These are phyloP conservation scores for Simmondsia chinensis DNA, from an alignment of 148 eudicot species.

Conservation along the genomic window DNA sequence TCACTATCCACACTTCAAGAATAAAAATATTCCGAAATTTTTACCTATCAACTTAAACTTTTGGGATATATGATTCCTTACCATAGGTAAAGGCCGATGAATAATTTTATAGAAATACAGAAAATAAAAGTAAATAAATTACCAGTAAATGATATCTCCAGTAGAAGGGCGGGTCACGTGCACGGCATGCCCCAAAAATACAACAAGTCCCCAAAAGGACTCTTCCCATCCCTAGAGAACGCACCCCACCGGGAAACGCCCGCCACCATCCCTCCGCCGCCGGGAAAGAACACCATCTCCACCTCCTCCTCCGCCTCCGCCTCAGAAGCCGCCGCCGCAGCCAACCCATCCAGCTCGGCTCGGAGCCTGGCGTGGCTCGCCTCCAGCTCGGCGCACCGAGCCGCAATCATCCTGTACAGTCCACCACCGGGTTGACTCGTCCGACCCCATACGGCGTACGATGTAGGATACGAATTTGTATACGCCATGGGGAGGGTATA, in stretches of 20 bases:
- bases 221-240: constrained; percentile 16
- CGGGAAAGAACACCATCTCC: no score
- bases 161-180: constrained; percentile 10
- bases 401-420: constrained; percentile 9
- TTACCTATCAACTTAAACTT: no score
- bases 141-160: constrained; percentile 15
- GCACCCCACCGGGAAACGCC: not conserved
- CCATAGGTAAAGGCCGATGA: no score
- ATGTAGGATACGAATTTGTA: no score
- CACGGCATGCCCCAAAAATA: constrained; percentile 14
- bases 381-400: constrained; percentile 22
- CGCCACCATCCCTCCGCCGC: no score
- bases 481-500: no score
- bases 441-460: constrained; percentile 22
- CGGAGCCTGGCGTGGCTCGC: constrained; percentile 12
- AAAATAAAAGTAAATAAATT: not conserved
- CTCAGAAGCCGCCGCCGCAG: not conserved
- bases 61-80: no score
- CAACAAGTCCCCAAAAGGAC: constrained; percentile 21
- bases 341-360: not conserved
- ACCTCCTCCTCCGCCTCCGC: not conserved
- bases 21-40: no score
- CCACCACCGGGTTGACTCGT: constrained; percentile 7
- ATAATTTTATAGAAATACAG: not conserved
- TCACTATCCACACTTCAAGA: no score